These are phyloP conservation scores for Parastagonospora nodorum DNA, from an alignment of 2,329 filamentous ascomycete species.

Conservation along the genomic window DNA sequence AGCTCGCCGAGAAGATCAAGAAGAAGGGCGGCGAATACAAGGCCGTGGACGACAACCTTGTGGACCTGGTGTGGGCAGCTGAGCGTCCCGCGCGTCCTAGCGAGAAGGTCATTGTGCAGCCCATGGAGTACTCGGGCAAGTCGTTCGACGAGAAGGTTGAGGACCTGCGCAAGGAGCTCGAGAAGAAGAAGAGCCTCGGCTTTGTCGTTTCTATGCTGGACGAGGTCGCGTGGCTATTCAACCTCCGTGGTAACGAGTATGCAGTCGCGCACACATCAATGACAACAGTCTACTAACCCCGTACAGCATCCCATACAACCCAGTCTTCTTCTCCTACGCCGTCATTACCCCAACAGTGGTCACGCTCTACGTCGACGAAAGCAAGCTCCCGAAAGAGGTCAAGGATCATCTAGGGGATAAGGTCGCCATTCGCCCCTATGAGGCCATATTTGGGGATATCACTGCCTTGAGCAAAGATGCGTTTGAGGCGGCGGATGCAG, in stretches of 20 bases:
- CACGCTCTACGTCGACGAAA: slow-evolving; percentile 81
- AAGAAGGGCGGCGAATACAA: slow-evolving; percentile 82
- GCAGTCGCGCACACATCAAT: slow-evolving; percentile 17
- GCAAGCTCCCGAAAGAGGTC: slow-evolving; percentile 73
- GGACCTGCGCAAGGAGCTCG: slow-evolving; percentile 86
- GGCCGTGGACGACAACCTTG: slow-evolving; percentile 78
- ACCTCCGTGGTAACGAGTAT: slow-evolving; percentile 85
- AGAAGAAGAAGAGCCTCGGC: slow-evolving; percentile 84
- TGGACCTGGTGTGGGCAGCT: slow-evolving; percentile 87
- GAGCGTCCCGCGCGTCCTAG: slow-evolving; percentile 75
- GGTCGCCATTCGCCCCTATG: slow-evolving; percentile 80
- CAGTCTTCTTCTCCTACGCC: slow-evolving; percentile 97
- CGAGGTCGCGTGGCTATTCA: slow-evolving; percentile 98
- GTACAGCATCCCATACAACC: slow-evolving; percentile 85
- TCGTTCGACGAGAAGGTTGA: slow-evolving; percentile 79
- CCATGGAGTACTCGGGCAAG: slow-evolving; percentile 78
- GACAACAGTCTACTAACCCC: slow-evolving; percentile 9
- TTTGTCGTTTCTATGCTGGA: slow-evolving; percentile 95
- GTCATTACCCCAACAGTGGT: slow-evolving; percentile 77
- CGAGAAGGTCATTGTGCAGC: slow-evolving; percentile 75
- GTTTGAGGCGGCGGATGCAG: slow-evolving; percentile 42
- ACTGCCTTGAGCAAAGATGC: slow-evolving; percentile 61
- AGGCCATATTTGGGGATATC: slow-evolving; percentile 79
- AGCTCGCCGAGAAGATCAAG: slow-evolving; percentile 83
- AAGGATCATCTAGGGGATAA: slow-evolving; percentile 71